Evolutionary conservation across 106 monocot genomes (phyloP), one percentile per base, ranked within the genome.

Genomic region (Acorus gramineus): DNA sequence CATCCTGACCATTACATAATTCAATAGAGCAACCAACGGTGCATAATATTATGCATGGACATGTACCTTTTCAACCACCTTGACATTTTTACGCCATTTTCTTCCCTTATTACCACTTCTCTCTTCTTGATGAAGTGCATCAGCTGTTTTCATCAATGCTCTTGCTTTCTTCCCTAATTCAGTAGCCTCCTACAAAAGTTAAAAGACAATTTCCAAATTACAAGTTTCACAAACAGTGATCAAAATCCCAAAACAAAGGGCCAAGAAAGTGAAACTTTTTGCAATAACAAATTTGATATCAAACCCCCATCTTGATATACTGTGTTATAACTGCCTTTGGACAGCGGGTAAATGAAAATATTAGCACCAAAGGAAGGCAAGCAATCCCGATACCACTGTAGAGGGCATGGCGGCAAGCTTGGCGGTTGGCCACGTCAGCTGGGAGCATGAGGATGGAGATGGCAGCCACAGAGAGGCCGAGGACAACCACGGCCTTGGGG

Each of bases 311-410:
- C 98, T 98, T 98, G 42, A 98, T 98, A 75, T 98, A 98, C 57
- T 98, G 98, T 65, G 98, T 98, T 63, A 98, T 98, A 11, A 98
- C 98, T 58, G 98, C 85, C 72, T 98, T 98, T 5, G 91, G 98
- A 8, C 91, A 85, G 53, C 88, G 70, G 61, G 88, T 56, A 81
- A 98, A 98, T 74, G 87, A 81, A 75, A 78, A 85, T 69, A 98
- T 89, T 44, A 98, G 85, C 52, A 88, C 79, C 55, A 98, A 66
- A 52, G 98, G 98, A 65, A 92, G 81, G 66, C 74, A 85, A 65
- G 82, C 85, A 56, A 93, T 93, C 47, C 93, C 93, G 66, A 93
- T 82, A 71, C 93, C 93, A 60, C 93, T 52, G 52, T 52, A 52
- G 52, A 52, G 5, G 52, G 52, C 52, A 9, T 9, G 52, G 52